phyloP scores from a whole-genome alignment of 768 basidiomycete genomes.

The Galerina sulciceps region DNA sequence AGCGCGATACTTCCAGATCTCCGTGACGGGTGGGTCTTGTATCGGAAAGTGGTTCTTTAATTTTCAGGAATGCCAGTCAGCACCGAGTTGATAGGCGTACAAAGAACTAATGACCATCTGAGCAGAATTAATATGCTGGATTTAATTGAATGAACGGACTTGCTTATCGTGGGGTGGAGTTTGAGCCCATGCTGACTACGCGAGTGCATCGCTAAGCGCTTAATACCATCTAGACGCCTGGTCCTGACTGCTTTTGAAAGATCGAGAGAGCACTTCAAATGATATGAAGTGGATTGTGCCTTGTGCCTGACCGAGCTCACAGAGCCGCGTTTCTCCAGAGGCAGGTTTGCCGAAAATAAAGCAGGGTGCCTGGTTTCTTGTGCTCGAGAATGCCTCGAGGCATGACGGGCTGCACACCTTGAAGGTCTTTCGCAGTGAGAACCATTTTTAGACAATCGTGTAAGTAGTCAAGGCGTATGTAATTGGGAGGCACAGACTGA shows the following conservation, averaged over 20 bases:
- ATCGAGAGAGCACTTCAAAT: not conserved
- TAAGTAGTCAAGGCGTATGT: conserved; percentile 2
- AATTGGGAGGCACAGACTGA: not conserved
- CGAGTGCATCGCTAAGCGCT: not conserved
- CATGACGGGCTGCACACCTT: not conserved
- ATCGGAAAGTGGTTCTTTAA: not conserved
- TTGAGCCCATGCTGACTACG: not conserved
- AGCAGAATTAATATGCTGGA: no score
- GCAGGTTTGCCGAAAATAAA: not conserved
- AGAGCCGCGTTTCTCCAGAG: not conserved
- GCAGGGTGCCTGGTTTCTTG: conserved; percentile 1
- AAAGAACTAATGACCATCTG: no score
- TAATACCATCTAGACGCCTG: not conserved
- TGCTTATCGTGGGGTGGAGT: no score
- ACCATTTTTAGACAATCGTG: not conserved
- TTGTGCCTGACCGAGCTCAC: not conserved
- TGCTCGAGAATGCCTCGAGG: not conserved
- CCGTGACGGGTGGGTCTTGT: not conserved
- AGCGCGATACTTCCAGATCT: no score
- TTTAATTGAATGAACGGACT: no score
- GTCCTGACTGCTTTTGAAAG: not conserved
- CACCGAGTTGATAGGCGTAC: no score
- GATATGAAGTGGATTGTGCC: conserved; percentile 2
- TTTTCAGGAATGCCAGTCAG: no score
- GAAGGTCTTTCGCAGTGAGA: not conserved